phyloP scores from a whole-genome alignment of 176 grass and related monocot genomes.

The Aegilops tauschii region DNA sequence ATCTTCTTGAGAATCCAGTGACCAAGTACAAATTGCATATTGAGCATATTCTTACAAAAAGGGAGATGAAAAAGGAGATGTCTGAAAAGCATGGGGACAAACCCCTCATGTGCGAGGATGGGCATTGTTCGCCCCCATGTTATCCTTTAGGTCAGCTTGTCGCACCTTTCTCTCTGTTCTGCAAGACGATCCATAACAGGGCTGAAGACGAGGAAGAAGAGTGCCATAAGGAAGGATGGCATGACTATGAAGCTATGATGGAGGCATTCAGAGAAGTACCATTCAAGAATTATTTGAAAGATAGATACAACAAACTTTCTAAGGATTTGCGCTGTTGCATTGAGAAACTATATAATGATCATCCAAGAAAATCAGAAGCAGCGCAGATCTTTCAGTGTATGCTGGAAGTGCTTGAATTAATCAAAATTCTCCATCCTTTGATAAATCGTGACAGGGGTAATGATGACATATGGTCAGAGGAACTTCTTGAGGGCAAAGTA shows the following conservation, averaged over 20 bases:
- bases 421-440: neutral
- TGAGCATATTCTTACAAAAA: neutral
- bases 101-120: neutral
- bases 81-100: neutral
- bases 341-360: constrained; percentile 15
- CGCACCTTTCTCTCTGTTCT: neutral
- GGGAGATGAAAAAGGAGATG: neutral
- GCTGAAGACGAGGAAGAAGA: neutral
- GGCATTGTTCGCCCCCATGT: neutral
- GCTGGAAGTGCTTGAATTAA: constrained; percentile 20
- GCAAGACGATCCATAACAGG: neutral
- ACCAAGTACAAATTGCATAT: constrained; percentile 14
- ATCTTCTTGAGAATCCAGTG: constrained; percentile 28
- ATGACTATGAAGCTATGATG: neutral
- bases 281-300: constrained; percentile 22
- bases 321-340: constrained; percentile 2
- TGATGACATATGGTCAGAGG: constrained; percentile 25
- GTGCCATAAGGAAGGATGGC: neutral
- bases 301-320: neutral
- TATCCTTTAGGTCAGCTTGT: neutral
- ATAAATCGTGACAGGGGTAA: neutral
- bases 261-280: neutral
- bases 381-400: constrained; percentile 17
- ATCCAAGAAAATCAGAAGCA: constrained; percentile 33
- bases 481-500: constrained; percentile 19